Base-by-base conservation (phyloP, 176 grass and related monocot genomes). In the Musa schizocarpa region DNA sequence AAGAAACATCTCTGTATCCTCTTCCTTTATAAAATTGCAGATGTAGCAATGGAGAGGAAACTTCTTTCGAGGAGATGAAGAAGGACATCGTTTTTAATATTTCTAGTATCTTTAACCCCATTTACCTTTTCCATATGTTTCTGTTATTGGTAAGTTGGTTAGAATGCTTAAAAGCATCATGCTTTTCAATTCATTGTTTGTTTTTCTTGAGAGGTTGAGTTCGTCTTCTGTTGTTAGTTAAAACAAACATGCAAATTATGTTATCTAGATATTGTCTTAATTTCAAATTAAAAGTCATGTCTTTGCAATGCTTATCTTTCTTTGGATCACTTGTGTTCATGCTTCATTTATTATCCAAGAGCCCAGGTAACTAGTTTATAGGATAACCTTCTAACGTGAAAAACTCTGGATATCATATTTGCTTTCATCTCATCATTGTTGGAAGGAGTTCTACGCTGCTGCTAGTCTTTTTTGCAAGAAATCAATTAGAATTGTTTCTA, bases 51-150 rank as follows among this genome's bases (percentile, higher is more conserved):
- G 72, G 50, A 78, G 74, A 52, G 74, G 79, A 74, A 83, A 75
- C 12, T 17, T 65, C 65, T 56, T 84, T 76, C 65, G 53, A 82
- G 64, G 71, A 88, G 68, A 80, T 78, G 58, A 84, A 75, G 71
- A 81, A 79, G 11, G 74, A 87, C 78, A 67, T 85, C 26, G 78
- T 93, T 77, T 77, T 65, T 77, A 23, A 52, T 53, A 77, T 77
- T 82, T 98, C 82, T 63, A 87, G 43, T 16, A 87, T 93, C 90
- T 88, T 89, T 56, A 78, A 98, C 65, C 94, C 94, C 68, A 84
- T 93, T 87, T 77, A 83, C 72, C 78, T 91, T 72, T 98, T 93
- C 79, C 94, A 97, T 86, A 10, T 87, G 52, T 77, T 93, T 52
- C 88, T 98, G 79, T 84, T 75, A 53, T 86, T 79, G 78, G 94